phyloP scores from a whole-genome alignment of 2,329 filamentous ascomycete genomes.

The Cladorrhinum sp. region DNA sequence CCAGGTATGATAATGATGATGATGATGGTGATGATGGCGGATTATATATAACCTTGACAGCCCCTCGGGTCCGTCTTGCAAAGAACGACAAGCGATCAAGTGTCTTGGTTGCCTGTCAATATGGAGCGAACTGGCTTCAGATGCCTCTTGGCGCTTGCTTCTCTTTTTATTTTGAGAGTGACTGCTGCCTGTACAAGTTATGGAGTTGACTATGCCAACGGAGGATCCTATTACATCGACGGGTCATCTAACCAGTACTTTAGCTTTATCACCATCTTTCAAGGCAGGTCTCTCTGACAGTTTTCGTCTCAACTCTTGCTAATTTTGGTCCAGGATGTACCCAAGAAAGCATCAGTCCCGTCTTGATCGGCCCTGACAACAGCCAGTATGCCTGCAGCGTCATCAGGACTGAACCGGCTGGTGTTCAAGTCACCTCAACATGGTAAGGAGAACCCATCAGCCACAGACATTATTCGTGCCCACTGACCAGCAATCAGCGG shows the following conservation, averaged over 20 bases:
- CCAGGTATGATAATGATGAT: too few species aligned
- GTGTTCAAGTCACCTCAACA: conserved; percentile 36
- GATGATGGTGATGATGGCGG: too few species aligned
- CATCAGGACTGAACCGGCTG: conserved; percentile 35
- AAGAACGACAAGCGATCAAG: neutral
- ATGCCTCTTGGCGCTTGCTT: conserved; percentile 23
- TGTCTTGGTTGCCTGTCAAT: conserved; percentile 1
- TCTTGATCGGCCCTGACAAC: conserved; percentile 33
- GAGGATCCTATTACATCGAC: conserved; percentile 39
- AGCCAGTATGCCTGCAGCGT: conserved; percentile 37
- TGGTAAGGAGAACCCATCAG: conserved; percentile 33
- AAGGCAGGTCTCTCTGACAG: conserved; percentile 27
- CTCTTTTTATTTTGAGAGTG: conserved; percentile 24
- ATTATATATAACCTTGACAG: neutral
- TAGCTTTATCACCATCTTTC: conserved; percentile 38
- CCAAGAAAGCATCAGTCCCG: conserved; percentile 35
- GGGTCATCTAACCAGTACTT: conserved; percentile 37
- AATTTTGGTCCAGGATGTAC: conserved; percentile 30
- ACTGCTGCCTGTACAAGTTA: conserved; percentile 35
- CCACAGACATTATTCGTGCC: neutral
- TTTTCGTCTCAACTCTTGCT: neutral
- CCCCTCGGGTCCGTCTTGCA: neutral
- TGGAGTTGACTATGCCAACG: conserved; percentile 39
- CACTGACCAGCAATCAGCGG: conserved; percentile 24
- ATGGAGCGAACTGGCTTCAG: conserved; percentile 23